These are phyloP conservation scores for Clavispora phyllophila DNA, from an alignment of 805 yeast genomes.

Conservation along the genomic window DNA sequence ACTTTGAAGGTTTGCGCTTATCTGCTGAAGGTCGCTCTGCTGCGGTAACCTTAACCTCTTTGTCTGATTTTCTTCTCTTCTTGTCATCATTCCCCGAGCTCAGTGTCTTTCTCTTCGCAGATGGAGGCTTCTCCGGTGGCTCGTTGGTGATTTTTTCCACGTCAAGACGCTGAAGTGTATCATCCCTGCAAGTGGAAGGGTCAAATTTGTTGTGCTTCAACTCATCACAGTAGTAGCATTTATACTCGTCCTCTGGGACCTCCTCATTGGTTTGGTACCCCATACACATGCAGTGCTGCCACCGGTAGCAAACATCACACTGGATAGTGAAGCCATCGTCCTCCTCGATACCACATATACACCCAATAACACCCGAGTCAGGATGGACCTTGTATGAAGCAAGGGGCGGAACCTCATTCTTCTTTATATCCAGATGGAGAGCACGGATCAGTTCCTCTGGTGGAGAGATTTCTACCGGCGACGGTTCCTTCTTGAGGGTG, in stretches of 20 bases:
- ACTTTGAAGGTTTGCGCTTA: constrained; percentile 9
- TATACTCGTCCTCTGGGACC: constrained; percentile 73
- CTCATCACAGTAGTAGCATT: constrained; percentile 71
- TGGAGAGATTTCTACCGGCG: not conserved
- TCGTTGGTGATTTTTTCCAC: constrained; percentile 20
- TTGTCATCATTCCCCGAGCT: constrained; percentile 26
- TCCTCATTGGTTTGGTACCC: constrained; percentile 64
- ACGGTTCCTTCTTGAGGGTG: not conserved
- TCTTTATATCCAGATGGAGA: not conserved
- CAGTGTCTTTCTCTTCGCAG: constrained; percentile 16
- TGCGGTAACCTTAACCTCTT: constrained; percentile 4
- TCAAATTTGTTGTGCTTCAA: constrained; percentile 41
- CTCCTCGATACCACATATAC: constrained; percentile 81
- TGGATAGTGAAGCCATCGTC: constrained; percentile 94
- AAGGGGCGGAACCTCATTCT: constrained; percentile 25
- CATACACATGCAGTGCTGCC: constrained; percentile 96
- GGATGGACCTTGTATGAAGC: constrained; percentile 62
- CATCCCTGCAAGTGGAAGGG: constrained; percentile 26
- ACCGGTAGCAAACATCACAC: constrained; percentile 85
- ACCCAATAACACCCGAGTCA: constrained; percentile 82
- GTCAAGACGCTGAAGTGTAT: constrained; percentile 29
- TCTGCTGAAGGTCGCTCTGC: constrained; percentile 7
- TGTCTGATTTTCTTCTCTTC: constrained; percentile 22
- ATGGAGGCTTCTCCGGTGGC: constrained; percentile 10
- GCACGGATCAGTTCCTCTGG: not conserved